These are phyloP conservation scores for Centrapalus pauciflorus DNA, from an alignment of 129 eudicot genomes.

Conservation along the genomic window DNA sequence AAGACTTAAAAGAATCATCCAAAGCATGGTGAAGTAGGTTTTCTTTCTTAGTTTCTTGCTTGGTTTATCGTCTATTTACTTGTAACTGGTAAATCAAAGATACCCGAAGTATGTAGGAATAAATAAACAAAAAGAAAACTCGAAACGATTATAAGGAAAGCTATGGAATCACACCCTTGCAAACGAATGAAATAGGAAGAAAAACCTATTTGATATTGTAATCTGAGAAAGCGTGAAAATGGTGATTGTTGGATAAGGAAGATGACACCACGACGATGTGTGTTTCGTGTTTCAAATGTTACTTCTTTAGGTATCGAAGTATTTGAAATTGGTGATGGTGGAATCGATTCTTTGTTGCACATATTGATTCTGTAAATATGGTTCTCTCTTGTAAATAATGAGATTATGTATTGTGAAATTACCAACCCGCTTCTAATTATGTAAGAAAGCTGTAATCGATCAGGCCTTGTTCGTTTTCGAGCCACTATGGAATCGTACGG, in stretches of 20 bases:
- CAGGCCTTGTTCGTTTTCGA: background rate
- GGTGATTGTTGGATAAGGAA: constrained; percentile 3
- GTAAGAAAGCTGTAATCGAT: background rate
- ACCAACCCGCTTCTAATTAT: background rate
- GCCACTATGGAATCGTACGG: background rate
- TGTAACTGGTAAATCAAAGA: constrained; percentile 6
- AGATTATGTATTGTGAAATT: constrained; percentile 1
- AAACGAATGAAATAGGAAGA: background rate
- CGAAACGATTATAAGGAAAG: no score
- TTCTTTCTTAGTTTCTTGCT: background rate
- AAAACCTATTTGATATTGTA: background rate
- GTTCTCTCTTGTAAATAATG: constrained; percentile 7
- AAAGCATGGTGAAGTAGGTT: constrained; percentile 8
- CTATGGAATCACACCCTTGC: background rate
- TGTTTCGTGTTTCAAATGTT: no score
- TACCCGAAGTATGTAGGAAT: background rate
- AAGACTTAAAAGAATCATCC: background rate
- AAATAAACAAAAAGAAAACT: constrained; percentile 4
- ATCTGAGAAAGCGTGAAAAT: background rate
- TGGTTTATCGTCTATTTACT: background rate
- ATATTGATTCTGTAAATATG: constrained; percentile 18
- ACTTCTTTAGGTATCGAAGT: no score
- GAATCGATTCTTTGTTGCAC: background rate
- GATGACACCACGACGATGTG: background rate
- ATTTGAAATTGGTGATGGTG: background rate